Evolutionary conservation across 306 rosid genomes (phyloP).

Genomic region (Spatholobus suberectus): DNA sequence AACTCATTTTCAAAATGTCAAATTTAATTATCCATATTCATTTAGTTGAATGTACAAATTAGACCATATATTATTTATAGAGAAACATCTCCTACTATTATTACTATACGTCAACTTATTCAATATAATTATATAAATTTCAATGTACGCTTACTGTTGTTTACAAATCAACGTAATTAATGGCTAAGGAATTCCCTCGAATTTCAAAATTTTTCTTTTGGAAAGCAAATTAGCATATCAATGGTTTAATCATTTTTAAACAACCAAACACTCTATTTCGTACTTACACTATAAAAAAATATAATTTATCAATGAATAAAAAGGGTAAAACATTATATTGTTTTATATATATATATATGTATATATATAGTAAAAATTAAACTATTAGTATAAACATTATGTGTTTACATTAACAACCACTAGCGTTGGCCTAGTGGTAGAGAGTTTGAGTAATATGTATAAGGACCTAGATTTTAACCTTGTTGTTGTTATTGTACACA

Average conservation of each 20-base stretch:
- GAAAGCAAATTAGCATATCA: neutral
- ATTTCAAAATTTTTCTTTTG: neutral
- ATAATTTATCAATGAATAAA: neutral
- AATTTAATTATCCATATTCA: neutral
- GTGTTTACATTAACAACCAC: neutral
- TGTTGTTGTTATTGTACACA: too few species aligned
- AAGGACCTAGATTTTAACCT: too few species aligned
- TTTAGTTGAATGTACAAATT: neutral
- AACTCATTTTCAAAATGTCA: constrained; percentile 15
- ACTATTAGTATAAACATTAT: neutral
- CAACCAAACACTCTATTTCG: neutral
- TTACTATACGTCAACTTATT: neutral
- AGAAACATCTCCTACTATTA: neutral
- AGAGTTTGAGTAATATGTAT: too few species aligned
- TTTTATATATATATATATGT: neutral
- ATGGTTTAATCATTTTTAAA: neutral
- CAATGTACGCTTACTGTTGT: neutral
- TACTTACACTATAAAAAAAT: neutral
- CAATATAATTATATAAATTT: neutral
- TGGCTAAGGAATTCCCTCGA: neutral
- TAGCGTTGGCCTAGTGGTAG: too few species aligned
- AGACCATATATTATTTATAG: neutral
- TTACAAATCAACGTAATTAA: neutral
- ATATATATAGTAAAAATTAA: neutral
- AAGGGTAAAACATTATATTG: neutral